These are phyloP conservation scores for Ehretia macrophylla DNA, from an alignment of 257 asterid species.

Conservation along the genomic window DNA sequence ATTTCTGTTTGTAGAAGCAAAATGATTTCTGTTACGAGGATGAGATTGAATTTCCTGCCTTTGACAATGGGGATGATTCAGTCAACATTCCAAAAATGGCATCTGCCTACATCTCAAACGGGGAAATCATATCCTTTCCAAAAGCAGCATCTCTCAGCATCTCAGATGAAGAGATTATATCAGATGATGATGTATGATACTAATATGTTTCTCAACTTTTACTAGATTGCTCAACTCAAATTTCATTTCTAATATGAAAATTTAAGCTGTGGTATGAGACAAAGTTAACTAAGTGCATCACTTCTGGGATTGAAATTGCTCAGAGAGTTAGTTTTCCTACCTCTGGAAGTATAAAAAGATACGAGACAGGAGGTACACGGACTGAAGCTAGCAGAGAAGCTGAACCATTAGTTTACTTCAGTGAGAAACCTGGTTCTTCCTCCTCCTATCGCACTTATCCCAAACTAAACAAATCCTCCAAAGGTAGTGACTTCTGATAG, in stretches of 20 bases:
- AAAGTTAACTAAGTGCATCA: background rate
- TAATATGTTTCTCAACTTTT: constrained; percentile 5
- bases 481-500: constrained; percentile 33
- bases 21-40: constrained; percentile 35
- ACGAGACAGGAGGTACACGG: constrained; percentile 34
- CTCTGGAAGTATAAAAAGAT: constrained; percentile 25
- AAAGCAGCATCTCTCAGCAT: constrained; percentile 25
- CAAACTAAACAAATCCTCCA: constrained; percentile 37
- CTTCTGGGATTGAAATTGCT: constrained; percentile 16
- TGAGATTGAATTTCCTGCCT: constrained; percentile 64
- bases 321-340: constrained; percentile 33
- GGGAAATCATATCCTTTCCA: constrained; percentile 22
- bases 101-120: constrained; percentile 25
- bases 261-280: background rate
- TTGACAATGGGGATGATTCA: constrained; percentile 33
- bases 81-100: constrained; percentile 17
- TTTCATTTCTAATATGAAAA: background rate
- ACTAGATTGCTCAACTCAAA: background rate
- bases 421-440: constrained; percentile 34
- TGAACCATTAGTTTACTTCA: constrained; percentile 44
- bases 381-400: constrained; percentile 47
- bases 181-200: constrained; percentile 52
- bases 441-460: constrained; percentile 28
- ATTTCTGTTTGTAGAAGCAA: constrained; percentile 37
- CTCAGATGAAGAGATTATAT: constrained; percentile 48